These are phyloP conservation scores for Tillandsia fasciculata DNA, from an alignment of 176 grass and related monocot species.

Conservation along the genomic window DNA sequence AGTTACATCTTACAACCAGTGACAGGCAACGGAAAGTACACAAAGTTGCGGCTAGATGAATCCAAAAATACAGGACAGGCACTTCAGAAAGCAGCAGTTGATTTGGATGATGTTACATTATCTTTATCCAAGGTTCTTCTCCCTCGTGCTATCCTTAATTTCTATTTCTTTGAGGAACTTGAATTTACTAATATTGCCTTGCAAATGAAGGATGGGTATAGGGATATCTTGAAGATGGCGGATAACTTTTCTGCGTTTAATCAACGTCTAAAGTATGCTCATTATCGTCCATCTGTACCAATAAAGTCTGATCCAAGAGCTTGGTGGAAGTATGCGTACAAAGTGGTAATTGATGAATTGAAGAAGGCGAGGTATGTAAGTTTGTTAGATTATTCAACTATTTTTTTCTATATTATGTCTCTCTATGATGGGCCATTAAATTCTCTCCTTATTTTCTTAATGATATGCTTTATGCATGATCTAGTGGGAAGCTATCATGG, in stretches of 20 bases:
- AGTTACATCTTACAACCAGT: constrained; percentile 74
- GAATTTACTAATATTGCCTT: constrained; percentile 18
- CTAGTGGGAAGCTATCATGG: constrained; percentile 83
- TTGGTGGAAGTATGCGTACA: constrained; percentile 93
- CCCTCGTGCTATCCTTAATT: constrained; percentile 3
- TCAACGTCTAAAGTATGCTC: constrained; percentile 80
- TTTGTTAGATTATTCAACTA: constrained; percentile 2
- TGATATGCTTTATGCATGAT: constrained; percentile 24
- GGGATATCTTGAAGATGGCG: constrained; percentile 89
- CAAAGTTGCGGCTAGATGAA: constrained; percentile 60
- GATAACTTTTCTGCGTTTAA: constrained; percentile 98
- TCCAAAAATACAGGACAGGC: constrained; percentile 74
- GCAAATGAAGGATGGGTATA: constrained; percentile 64
- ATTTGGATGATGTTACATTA: constrained; percentile 92
- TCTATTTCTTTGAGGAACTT: constrained; percentile 10
- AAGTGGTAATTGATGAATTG: constrained; percentile 65
- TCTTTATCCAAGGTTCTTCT: constrained; percentile 72
- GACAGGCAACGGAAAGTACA: constrained; percentile 89
- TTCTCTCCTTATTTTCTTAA: constrained; percentile 16
- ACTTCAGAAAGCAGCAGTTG: constrained; percentile 79
- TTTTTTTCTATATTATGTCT: background rate
- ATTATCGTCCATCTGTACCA: constrained; percentile 66
- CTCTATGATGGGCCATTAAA: background rate
- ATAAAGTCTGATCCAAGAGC: constrained; percentile 66
- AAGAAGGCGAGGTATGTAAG: constrained; percentile 75